These are phyloP conservation scores for Bullera alba DNA, from an alignment of 768 basidiomycete genomes.

Conservation along the genomic window DNA sequence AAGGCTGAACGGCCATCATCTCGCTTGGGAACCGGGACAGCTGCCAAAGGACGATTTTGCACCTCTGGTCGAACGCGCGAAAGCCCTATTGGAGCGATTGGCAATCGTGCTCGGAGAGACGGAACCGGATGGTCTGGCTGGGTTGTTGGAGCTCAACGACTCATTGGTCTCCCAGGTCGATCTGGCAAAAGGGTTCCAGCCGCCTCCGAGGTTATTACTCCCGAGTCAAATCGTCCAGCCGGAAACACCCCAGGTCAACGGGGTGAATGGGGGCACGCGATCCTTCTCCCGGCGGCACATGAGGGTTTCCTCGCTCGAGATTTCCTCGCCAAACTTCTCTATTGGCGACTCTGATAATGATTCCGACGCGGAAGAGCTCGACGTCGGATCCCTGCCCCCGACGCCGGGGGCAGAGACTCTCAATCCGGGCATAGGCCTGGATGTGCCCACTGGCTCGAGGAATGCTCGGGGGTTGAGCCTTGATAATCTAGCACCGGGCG, in stretches of 20 bases:
- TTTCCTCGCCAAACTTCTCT: slow-evolving; percentile 59
- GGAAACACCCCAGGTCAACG: no score
- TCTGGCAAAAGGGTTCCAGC: slow-evolving; percentile 43
- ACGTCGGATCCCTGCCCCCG: slow-evolving; percentile 2
- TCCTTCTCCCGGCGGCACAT: slow-evolving; percentile 26
- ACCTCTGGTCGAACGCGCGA: slow-evolving; percentile 37
- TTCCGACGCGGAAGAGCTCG: slow-evolving; percentile 44
- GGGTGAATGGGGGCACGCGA: slow-evolving; percentile 7
- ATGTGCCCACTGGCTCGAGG: background rate
- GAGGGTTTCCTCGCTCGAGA: slow-evolving; percentile 64
- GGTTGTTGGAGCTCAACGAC: slow-evolving; percentile 67
- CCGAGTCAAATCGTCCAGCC: slow-evolving; percentile 31
- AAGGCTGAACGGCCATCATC: slow-evolving; percentile 1
- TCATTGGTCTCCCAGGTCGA: slow-evolving; percentile 57
- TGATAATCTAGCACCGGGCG: background rate
- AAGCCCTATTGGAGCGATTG: slow-evolving; percentile 53
- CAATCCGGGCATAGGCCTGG: no score
- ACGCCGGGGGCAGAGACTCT: no score
- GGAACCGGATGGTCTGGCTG: slow-evolving; percentile 52
- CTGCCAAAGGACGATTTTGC: slow-evolving; percentile 29
- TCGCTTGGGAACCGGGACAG: slow-evolving; percentile 31
- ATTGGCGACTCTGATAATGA: slow-evolving; percentile 49
- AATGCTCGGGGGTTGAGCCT: background rate
- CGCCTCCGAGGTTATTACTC: slow-evolving; percentile 31
- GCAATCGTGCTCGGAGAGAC: slow-evolving; percentile 49